These are phyloP conservation scores for Agaricus blazei DNA, from an alignment of 768 basidiomycete genomes.

Conservation along the genomic window DNA sequence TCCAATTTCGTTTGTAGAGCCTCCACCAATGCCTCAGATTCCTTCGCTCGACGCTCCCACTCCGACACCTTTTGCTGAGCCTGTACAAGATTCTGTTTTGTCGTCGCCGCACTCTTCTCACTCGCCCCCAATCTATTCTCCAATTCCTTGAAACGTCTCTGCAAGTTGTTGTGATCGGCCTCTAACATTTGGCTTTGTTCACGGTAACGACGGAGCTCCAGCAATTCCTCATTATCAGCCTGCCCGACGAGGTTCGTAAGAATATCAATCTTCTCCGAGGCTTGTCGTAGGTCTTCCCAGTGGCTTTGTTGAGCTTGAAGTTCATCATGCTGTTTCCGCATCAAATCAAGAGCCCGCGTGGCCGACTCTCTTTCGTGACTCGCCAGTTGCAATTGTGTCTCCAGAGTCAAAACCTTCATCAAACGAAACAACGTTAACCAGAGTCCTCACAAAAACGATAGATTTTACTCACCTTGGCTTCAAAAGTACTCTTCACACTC, in stretches of 20 bases:
- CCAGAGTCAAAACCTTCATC: slow-evolving; percentile 53
- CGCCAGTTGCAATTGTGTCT: slow-evolving; percentile 50
- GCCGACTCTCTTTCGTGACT: slow-evolving; percentile 61
- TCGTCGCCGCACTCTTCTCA: slow-evolving; percentile 53
- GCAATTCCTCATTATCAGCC: slow-evolving; percentile 65
- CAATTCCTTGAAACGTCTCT: slow-evolving; percentile 70
- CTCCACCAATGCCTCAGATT: slow-evolving; percentile 62
- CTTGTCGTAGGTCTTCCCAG: slow-evolving; percentile 72
- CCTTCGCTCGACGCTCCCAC: slow-evolving; percentile 77
- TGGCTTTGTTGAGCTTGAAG: slow-evolving; percentile 60
- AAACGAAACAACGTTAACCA: slow-evolving; percentile 12
- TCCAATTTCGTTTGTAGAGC: slow-evolving; percentile 56
- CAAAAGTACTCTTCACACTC: slow-evolving; percentile 52
- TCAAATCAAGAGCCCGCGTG: slow-evolving; percentile 39
- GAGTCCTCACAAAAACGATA: slow-evolving; percentile 2
- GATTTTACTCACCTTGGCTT: slow-evolving; percentile 47
- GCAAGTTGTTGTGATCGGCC: slow-evolving; percentile 58
- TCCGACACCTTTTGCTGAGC: slow-evolving; percentile 76
- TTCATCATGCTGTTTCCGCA: slow-evolving; percentile 59
- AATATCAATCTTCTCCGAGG: slow-evolving; percentile 68
- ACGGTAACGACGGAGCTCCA: slow-evolving; percentile 62
- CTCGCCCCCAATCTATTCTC: slow-evolving; percentile 56
- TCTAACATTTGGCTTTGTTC: slow-evolving; percentile 63
- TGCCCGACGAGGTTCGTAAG: slow-evolving; percentile 58
- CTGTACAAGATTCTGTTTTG: slow-evolving; percentile 60